A percentile compares a stretch with the other conserved stretches of the same genome.
phyloP scores from a whole-genome alignment of 2,329 filamentous ascomycete species.

The Pseudovirgaria hyperparasitica region DNA sequence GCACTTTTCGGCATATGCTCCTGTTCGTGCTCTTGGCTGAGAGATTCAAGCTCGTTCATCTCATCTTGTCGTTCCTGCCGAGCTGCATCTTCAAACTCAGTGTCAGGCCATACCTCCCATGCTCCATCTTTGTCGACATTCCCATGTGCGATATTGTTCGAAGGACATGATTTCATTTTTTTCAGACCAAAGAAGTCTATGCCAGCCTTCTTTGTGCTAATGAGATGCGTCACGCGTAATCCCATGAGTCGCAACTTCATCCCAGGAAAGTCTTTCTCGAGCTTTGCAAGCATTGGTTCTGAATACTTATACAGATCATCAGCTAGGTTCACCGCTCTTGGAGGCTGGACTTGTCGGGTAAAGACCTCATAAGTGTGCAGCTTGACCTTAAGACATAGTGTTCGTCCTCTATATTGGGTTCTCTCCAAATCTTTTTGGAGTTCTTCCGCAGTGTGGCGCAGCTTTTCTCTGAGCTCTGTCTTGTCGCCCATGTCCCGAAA shows the following conservation, averaged over 20 bases:
- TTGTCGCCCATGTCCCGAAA: constrained; percentile 69
- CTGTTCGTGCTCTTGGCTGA: constrained; percentile 44
- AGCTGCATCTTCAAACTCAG: constrained; percentile 50
- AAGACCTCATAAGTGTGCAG: constrained; percentile 87
- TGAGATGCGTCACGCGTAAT: constrained; percentile 71
- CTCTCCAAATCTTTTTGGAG: constrained; percentile 72
- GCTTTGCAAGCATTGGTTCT: constrained; percentile 68
- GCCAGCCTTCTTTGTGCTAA: constrained; percentile 72
- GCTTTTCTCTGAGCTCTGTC: constrained; percentile 57
- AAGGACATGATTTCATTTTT: constrained; percentile 4
- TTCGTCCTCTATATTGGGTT: constrained; percentile 79
- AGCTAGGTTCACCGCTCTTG: constrained; percentile 57
- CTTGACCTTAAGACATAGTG: constrained; percentile 83
- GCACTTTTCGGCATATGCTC: no score
- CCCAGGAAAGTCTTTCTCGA: constrained; percentile 70
- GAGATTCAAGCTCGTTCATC: constrained; percentile 46
- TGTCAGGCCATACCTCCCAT: constrained; percentile 59
- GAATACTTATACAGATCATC: constrained; percentile 76
- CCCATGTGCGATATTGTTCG: constrained; percentile 9
- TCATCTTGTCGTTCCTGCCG: constrained; percentile 47
- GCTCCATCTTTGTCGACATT: constrained; percentile 34
- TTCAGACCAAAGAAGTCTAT: constrained; percentile 64
- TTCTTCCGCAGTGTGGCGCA: constrained; percentile 70
- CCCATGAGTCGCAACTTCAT: constrained; percentile 81
- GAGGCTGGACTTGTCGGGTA: constrained; percentile 65